Evolutionary conservation across 176 grass and related monocot species (phyloP).

Genomic region (Luzula sylvatica): DNA sequence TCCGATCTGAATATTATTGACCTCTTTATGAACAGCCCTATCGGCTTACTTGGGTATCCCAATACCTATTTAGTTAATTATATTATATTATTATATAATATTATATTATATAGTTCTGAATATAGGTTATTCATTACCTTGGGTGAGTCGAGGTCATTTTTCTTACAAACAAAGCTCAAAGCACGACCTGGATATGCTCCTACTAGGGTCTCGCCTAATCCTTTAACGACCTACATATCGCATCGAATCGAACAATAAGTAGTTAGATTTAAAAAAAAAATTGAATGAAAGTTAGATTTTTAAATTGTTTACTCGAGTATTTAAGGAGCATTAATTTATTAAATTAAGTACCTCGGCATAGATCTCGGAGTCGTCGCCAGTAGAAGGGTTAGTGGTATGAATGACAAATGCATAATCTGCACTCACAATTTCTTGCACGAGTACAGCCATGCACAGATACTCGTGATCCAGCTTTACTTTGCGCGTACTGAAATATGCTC

Average conservation of each 20-base stretch:
- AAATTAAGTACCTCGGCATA: constrained; percentile 65
- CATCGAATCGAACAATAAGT: too few relatives aligned
- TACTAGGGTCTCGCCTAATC: constrained; percentile 89
- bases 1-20: constrained; percentile 96
- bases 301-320: too few relatives aligned
- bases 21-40: constrained; percentile 84
- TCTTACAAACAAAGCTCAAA: constrained; percentile 85
- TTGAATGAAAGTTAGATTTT: too few relatives aligned
- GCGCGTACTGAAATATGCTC: constrained; percentile 89
- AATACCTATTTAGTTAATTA: constrained; percentile 40
- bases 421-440: constrained; percentile 93
- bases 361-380: constrained; percentile 85
- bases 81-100: constrained; percentile 2
- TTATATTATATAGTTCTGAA: background rate
- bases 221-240: constrained; percentile 48
- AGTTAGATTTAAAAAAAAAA: too few relatives aligned
- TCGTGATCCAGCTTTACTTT: constrained; percentile 96
- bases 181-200: constrained; percentile 86
- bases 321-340: too few relatives aligned
- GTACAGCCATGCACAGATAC: constrained; percentile 87
- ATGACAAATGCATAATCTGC: constrained; percentile 99
- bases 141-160: constrained; percentile 54
- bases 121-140: constrained; percentile 40
- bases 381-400: constrained; percentile 87
- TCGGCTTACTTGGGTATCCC: constrained; percentile 90